Base-by-base conservation (phyloP, 257 asterid genomes). In the Solanum chiquidenum region DNA sequence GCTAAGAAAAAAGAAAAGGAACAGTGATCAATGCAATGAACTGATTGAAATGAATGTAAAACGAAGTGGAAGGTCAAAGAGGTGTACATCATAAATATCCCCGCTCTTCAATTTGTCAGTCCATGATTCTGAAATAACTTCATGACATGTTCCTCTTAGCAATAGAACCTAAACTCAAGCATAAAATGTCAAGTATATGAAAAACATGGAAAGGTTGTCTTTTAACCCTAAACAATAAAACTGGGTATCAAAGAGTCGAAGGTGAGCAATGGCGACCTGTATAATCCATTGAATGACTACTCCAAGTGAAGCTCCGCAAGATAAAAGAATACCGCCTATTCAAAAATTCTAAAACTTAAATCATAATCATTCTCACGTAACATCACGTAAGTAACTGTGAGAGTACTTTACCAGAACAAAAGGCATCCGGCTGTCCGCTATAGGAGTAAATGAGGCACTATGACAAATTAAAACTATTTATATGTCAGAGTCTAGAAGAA, bases 261-360 rank as follows among this genome's bases (percentile, higher is more conserved):
- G 34, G 52, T 55, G 49, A 85, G 84, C 25, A 46, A 83, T 83
- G 62, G 72, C 44, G 34, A 88, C 91, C 93, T 91, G 93, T 83
- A 86, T 89, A 87, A 89, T 83, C 91, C 92, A 91, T 83, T 91
- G 93, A 79, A 91, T 83, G 85, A 88, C 87, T 87, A 86, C 62
- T 83, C 93, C 92, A 72, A 91, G 79, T 64, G 93, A 89, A 89
- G 84, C 92, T 69, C 91, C 92, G 9, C 46, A 84, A 46, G 93
- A 88, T 69, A 91, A 12, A 74, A 90, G 73, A 86, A 76, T 84
- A 64, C 90, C 91, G 27, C 93, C 93, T 91, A 69, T 35, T 83
- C 66, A 89, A 66, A 76, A 64, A 52, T 72, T 33, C 83, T 34
- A 20, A 90, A 73, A 83, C 79, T 75, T 52, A 14, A 83, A 60